phyloP scores from a whole-genome alignment of 78 protist species.

The Dictyostelium citrinum region DNA sequence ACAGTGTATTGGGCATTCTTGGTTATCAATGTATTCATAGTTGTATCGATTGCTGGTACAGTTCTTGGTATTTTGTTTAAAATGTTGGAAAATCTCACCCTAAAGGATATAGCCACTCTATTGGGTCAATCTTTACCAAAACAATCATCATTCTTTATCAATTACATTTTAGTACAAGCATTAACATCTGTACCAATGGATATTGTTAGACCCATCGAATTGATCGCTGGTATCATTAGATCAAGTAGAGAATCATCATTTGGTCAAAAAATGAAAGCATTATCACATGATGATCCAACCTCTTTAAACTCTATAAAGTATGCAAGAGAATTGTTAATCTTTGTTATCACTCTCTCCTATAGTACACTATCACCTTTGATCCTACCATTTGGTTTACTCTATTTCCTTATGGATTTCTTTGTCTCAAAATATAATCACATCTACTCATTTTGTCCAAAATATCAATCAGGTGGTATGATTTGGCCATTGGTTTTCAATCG shows the following conservation, averaged over 20 bases:
- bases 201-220: conserved; percentile 62
- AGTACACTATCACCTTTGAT: conserved; percentile 60
- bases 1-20: conserved; percentile 67
- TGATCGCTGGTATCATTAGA: conserved; percentile 43
- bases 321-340: conserved; percentile 57
- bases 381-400: conserved; percentile 59
- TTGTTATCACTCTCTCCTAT: conserved; percentile 55
- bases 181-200: conserved; percentile 62
- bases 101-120: conserved; percentile 15
- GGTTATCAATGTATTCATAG: conserved; percentile 52
- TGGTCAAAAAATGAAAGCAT: conserved; percentile 53
- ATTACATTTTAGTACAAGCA: conserved; percentile 61
- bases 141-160: conserved; percentile 70
- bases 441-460: conserved; percentile 67
- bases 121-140: conserved; percentile 60
- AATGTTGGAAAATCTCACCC: conserved; percentile 26
- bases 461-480: conserved; percentile 59
- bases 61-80: conserved; percentile 40
- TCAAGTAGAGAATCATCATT: conserved; percentile 31
- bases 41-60: conserved; percentile 63
- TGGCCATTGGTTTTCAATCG: conserved; percentile 77
- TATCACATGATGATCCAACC: conserved; percentile 64
- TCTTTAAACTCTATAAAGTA: conserved; percentile 9
- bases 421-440: conserved; percentile 70
- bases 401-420: conserved; percentile 57